These are phyloP conservation scores for Solanum ossicruentum DNA, from an alignment of 257 asterid species.

Conservation along the genomic window DNA sequence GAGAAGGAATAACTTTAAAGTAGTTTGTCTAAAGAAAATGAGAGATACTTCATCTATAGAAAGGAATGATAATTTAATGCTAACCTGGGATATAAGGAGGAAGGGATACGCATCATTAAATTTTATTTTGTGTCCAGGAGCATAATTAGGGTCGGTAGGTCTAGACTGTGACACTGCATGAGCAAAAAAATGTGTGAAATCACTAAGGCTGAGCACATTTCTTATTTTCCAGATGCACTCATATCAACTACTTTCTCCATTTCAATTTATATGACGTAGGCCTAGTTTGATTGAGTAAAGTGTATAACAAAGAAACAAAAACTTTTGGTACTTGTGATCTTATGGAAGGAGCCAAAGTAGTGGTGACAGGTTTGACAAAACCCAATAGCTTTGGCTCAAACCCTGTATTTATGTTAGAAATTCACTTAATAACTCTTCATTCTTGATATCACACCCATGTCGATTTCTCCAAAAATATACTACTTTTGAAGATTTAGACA, in stretches of 20 bases:
- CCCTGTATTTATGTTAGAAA: background rate
- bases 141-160: constrained; percentile 31
- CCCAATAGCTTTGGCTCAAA: background rate
- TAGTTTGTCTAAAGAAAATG: background rate
- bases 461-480: no score
- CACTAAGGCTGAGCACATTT: background rate
- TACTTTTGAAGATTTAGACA: no score
- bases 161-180: constrained; percentile 40
- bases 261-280: background rate
- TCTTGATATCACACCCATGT: no score
- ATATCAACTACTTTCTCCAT: background rate
- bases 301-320: background rate
- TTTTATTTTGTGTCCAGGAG: constrained; percentile 26
- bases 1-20: background rate
- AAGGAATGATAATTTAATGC: background rate
- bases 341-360: background rate
- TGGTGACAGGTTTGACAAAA: background rate
- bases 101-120: constrained; percentile 53
- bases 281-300: background rate
- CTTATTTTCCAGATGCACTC: background rate
- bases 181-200: background rate
- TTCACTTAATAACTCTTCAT: background rate
- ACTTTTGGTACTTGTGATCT: background rate
- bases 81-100: constrained; percentile 52
- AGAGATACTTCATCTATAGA: background rate